Evolutionary conservation across 768 basidiomycete species (phyloP), one percentile per base, ranked within the genome.

Genomic region (Tricholoma bakamatsutake): DNA sequence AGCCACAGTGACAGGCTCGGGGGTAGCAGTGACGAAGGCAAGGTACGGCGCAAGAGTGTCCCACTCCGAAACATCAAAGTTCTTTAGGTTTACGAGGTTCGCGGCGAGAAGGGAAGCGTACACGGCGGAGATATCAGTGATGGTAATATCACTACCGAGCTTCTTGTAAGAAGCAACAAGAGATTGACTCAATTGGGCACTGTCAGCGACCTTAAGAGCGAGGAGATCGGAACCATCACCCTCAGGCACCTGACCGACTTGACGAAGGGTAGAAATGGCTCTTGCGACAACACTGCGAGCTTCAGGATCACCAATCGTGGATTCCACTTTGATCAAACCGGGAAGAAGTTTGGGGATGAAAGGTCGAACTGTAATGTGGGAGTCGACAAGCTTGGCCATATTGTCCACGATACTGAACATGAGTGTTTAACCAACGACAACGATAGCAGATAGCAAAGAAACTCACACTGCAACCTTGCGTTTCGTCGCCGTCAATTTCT

Each of bases 331-430:
- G 80, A 98, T 83, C 55, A 98, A 81, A 62, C 91, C 93, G 24
- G 95, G 95, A 64, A 98, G 85, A 33, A 98, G 87, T 74, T 90
- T 94, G 66, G 93, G 94, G 63, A 98, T 68, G 88, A 98, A 98
- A 57, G 95, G 95, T 67, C 95, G 89, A 73, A 98, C 95, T 51
- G 93, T 96, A 73, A 93, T 76, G 53, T 87, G 82, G 27, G 93
- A 96, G 76, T 96, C 94, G 68, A 98, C 95, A 67, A 98, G 86
- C 78, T 97, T 97, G 68, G 95, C 73, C 95, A 98, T 98, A 84
- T 97, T 98, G 78, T 98, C 95, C 67, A 90, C 81, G 61, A 98
- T 98, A 65, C 88, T 92, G 74, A 50, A 67, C 51, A 66, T n/a
- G n/a, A 63, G 56, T 33, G 50, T 21, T 55, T 43, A 63, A 57